These are phyloP conservation scores for Sarocladium brachiariae DNA, from an alignment of 2,329 filamentous ascomycete genomes.

Conservation along the genomic window DNA sequence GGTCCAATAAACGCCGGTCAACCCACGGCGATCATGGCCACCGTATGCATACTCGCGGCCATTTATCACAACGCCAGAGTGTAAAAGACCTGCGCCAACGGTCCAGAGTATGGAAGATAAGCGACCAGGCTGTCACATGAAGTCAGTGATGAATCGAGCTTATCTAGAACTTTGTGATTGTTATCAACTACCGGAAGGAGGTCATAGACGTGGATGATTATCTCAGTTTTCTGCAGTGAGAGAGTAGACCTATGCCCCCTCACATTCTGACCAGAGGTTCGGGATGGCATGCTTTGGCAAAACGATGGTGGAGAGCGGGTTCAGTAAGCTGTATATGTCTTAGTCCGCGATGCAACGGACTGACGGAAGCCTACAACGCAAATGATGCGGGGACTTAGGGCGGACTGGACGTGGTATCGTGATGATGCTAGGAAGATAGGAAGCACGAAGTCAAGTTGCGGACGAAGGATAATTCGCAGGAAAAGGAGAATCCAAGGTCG, in stretches of 20 bases:
- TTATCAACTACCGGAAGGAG: constrained; percentile 54
- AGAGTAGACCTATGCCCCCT: constrained; percentile 56
- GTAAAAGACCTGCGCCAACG: constrained; percentile 68
- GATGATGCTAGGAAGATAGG: neutral
- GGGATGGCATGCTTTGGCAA: constrained; percentile 1
- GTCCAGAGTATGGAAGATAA: constrained; percentile 73
- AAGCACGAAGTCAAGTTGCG: neutral
- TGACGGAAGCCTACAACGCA: neutral
- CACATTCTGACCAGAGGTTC: constrained; percentile 6
- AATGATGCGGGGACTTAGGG: constrained; percentile 2
- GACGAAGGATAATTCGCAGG: neutral
- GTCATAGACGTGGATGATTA: constrained; percentile 73
- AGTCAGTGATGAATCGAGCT: constrained; percentile 12
- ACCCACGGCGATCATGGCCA: constrained; percentile 62
- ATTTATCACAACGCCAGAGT: constrained; percentile 77
- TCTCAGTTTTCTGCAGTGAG: constrained; percentile 64
- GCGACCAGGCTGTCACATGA: constrained; percentile 53
- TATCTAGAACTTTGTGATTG: neutral
- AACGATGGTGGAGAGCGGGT: neutral
- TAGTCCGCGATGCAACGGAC: constrained; percentile 2
- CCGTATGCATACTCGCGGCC: constrained; percentile 79
- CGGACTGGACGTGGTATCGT: neutral
- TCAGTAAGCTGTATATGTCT: constrained; percentile 6
- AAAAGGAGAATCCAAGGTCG: too few species aligned
- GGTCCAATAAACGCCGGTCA: constrained; percentile 81